Percentiles rank a stretch among this genome's conserved stretches.
Conservation (phyloP, 2,329 filamentous ascomycete species). For the Verticillium nonalfalfae region DNA sequence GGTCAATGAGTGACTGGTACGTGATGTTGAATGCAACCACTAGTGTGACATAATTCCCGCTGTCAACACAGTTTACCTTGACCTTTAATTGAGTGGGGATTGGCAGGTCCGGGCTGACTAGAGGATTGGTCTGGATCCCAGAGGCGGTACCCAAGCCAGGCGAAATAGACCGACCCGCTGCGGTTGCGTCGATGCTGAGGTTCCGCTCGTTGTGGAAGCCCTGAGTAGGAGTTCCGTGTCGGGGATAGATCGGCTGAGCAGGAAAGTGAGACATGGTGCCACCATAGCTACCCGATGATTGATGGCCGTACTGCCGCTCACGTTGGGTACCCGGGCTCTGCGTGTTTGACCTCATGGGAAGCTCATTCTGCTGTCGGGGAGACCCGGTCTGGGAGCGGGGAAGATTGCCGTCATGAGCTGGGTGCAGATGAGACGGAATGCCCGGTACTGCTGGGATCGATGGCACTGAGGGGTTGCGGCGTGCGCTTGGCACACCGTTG, state of each 20-base stretch:
- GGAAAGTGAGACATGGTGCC: slow-evolving; percentile 52
- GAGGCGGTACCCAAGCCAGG: slow-evolving; percentile 33
- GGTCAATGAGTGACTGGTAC: slow-evolving; percentile 87
- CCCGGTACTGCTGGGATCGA: slow-evolving; percentile 67
- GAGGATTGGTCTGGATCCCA: slow-evolving; percentile 19
- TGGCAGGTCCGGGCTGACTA: slow-evolving; percentile 42
- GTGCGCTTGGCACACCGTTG: slow-evolving; percentile 35
- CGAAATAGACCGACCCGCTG: slow-evolving; percentile 37
- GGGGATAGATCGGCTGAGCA: slow-evolving; percentile 43
- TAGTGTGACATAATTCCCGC: slow-evolving; percentile 84
- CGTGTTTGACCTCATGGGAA: slow-evolving; percentile 62
- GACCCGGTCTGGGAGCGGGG: slow-evolving; percentile 79
- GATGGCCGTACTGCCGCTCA: slow-evolving; percentile 42
- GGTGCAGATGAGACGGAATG: slow-evolving; percentile 64
- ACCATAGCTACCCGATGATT: slow-evolving; percentile 40
- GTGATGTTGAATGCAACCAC: slow-evolving; percentile 94
- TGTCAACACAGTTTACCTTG: slow-evolving; percentile 77
- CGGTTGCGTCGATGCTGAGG: slow-evolving; percentile 30
- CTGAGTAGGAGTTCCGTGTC: slow-evolving; percentile 38
- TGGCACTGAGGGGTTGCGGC: slow-evolving; percentile 46
- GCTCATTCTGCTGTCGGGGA: slow-evolving; percentile 57
- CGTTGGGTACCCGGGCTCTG: slow-evolving; percentile 65
- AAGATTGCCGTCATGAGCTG: slow-evolving; percentile 55
- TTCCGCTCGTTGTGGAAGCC: slow-evolving; percentile 23
- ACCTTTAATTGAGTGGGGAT: slow-evolving; percentile 80